Conservation (phyloP, 495 filamentous ascomycete genomes). For the Hyaloscypha hepaticicola region DNA sequence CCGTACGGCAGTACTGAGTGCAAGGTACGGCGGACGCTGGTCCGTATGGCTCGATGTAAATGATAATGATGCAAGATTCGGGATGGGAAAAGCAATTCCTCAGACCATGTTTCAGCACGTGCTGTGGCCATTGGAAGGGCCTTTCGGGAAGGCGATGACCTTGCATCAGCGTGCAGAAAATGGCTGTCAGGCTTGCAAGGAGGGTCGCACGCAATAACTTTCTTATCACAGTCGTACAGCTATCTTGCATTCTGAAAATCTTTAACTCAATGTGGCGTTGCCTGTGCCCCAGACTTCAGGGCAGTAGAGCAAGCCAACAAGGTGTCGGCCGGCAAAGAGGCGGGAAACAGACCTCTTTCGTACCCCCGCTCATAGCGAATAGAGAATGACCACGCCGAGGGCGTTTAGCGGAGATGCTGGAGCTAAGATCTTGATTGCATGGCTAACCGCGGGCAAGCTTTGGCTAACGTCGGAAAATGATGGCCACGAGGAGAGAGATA, state of each 20-base stretch:
- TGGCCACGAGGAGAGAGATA: neutral
- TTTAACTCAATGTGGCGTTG: neutral
- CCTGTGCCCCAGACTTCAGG: no score
- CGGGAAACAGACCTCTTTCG: neutral
- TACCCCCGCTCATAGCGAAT: neutral
- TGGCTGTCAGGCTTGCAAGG: neutral
- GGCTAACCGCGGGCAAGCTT: neutral
- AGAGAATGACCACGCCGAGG: neutral
- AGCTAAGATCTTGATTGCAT: neutral
- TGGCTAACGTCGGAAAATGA: neutral
- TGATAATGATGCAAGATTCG: no score
- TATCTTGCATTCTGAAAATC: neutral
- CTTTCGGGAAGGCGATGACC: neutral
- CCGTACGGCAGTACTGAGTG: no score
- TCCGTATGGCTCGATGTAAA: no score
- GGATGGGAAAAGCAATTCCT: no score
- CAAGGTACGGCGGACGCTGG: no score
- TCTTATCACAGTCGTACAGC: neutral
- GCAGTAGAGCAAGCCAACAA: neutral
- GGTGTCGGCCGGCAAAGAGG: neutral
- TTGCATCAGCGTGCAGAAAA: neutral
- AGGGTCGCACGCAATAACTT: neutral
- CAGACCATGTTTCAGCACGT: no score
- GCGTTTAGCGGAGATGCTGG: conserved; percentile 1
- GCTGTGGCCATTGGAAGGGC: no score